Evolutionary conservation across 2,329 filamentous ascomycete species (phyloP).

Genomic region (Lecanosticta acicola): DNA sequence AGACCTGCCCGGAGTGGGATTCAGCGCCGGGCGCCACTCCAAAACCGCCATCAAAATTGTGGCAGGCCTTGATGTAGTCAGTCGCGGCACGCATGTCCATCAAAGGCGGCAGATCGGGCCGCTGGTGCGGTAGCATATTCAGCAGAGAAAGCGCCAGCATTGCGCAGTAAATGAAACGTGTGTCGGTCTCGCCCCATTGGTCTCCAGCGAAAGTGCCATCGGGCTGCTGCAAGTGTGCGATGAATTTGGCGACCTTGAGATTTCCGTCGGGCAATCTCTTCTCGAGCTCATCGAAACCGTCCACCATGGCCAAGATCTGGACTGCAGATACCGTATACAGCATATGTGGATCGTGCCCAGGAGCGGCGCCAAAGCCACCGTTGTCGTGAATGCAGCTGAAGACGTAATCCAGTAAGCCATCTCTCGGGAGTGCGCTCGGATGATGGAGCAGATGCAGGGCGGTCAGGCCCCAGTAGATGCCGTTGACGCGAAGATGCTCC

Average conservation of each 20-base stretch:
- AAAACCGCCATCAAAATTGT: conserved; percentile 92
- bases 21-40: conserved; percentile 85
- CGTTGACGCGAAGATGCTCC: conserved; percentile 90
- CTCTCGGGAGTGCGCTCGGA: conserved; percentile 73
- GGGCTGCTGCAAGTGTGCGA: conserved; percentile 73
- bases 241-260: conserved; percentile 70
- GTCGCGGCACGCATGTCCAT: conserved; percentile 78
- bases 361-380: conserved; percentile 90
- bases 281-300: conserved; percentile 80
- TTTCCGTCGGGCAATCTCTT: conserved; percentile 60
- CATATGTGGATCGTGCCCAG: conserved; percentile 92
- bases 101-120: conserved; percentile 35
- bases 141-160: conserved; percentile 86
- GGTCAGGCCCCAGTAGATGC: conserved; percentile 92
- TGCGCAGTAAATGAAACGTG: conserved; percentile 85
- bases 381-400: conserved; percentile 84
- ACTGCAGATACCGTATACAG: conserved; percentile 92
- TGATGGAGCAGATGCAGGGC: conserved; percentile 78
- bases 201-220: conserved; percentile 87
- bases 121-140: conserved; percentile 52
- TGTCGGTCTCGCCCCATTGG: conserved; percentile 94
- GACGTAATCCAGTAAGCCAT: conserved; percentile 84
- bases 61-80: conserved; percentile 70
- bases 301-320: conserved; percentile 81
- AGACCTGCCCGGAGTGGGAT: conserved; percentile 91